A percentile compares a stretch with the other conserved stretches of the same genome.
These are phyloP conservation scores for Erodium moschatum DNA, from an alignment of 441 rosid genomes.

Conservation along the genomic window DNA sequence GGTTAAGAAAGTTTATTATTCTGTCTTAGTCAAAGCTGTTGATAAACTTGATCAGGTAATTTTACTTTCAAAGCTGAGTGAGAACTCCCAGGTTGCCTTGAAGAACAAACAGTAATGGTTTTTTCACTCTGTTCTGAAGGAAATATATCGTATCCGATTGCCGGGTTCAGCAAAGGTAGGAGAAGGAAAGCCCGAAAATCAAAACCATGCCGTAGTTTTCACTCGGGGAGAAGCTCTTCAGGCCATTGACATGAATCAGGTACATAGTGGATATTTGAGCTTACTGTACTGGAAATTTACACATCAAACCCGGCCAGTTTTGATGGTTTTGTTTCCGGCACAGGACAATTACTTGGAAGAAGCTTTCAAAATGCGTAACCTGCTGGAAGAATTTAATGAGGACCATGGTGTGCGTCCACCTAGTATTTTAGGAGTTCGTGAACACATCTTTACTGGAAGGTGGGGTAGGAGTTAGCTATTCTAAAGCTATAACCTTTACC, in stretches of 20 bases:
- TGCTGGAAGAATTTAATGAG: conserved; percentile 84
- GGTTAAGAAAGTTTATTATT: conserved; percentile 71
- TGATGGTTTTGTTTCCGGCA: conserved; percentile 10
- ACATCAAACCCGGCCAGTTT: not conserved
- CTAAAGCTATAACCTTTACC: not conserved
- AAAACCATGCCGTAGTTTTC: conserved; percentile 77
- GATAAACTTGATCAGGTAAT: conserved; percentile 87
- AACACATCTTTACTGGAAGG: conserved; percentile 96
- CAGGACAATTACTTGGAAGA: conserved; percentile 97
- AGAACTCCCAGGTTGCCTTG: conserved; percentile 1
- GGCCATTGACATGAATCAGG: conserved; percentile 96
- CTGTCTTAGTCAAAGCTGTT: conserved; percentile 85
- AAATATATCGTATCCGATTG: conserved; percentile 79
- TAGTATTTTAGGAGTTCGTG: conserved; percentile 84
- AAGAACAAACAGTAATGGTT: conserved; percentile 20
- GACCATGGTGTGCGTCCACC: conserved; percentile 93
- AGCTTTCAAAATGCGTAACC: conserved; percentile 90
- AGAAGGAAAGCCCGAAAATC: conserved; percentile 95
- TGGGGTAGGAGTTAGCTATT: conserved; percentile 15
- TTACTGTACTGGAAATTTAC: not conserved
- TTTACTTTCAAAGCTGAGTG: conserved; percentile 18
- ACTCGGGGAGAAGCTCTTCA: conserved; percentile 94
- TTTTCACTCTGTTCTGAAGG: conserved; percentile 34
- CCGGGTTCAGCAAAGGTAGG: conserved; percentile 82
- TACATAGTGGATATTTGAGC: conserved; percentile 20